Evolutionary conservation across 768 basidiomycete genomes (phyloP), one percentile per base, ranked within the genome.

Genomic region (Trichaptum fuscoviolaceum): DNA sequence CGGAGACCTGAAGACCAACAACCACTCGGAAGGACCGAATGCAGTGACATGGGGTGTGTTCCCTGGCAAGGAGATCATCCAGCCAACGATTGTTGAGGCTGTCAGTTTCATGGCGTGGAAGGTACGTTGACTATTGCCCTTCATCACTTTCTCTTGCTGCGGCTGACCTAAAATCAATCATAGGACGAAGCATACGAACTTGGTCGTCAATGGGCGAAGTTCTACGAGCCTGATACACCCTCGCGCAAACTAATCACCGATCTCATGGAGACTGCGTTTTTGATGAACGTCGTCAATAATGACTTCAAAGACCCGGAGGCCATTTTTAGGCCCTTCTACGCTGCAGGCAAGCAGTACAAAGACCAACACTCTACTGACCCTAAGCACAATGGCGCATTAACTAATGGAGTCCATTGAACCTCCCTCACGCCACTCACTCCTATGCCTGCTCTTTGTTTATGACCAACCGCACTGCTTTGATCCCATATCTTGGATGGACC

Each of bases 21-120:
- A 88, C 18, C 92, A 94, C 71, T 92, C 90, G 1, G 95, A 97
- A 63, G 95, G 96, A 1, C 96, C 97, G 27, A 98, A 97, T 71
- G 96, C 96, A n/a, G 95, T 98, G 20, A 98, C 96, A 1, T 98
- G 96, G 96, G 96, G 96, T 69, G 93, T 97, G 9, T 98, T 96
- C 84, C 94, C 96, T 5, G 93, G 93, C 65, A 98, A 98, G 77
- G 96, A 97, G 81, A 92, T 97, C 71, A 80, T 96, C 61, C 95
- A 96, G 74, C 96, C 96, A 24, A 98, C 96, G 23, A 94, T 97
- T 68, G 96, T 98, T 24, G 96, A 98, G 76, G 93, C 95, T 2
- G 91, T 96, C 71, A 96, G 94, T 74, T 97, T 97, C 83, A 96
- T 96, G 92, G 95, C 95, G 18, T 97, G 95, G 95, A 96, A 96